Evolutionary conservation across 306 rosid species (phyloP).

Genomic region (Prosopis cineraria): DNA sequence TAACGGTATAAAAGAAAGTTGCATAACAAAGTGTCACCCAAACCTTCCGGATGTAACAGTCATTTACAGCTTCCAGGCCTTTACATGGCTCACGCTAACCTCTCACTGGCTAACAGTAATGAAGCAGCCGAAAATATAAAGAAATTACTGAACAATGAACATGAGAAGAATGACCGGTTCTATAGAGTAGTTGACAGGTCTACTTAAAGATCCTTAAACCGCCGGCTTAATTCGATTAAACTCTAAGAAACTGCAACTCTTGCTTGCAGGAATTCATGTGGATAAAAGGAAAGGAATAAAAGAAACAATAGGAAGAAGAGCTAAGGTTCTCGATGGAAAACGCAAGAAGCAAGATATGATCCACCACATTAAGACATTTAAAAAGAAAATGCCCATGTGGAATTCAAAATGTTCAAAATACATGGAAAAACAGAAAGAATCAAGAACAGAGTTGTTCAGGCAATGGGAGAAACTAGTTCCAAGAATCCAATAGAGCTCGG

Average conservation of each 20-base stretch:
- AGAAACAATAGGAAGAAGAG: not conserved
- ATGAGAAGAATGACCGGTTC: not conserved
- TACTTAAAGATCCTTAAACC: not conserved
- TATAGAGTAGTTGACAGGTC: not conserved
- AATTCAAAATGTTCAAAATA: not conserved
- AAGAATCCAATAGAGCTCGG: slow-evolving; percentile 12
- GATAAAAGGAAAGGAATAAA: not conserved
- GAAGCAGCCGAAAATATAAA: not conserved
- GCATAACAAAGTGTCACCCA: not conserved
- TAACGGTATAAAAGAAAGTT: not conserved
- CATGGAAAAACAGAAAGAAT: slow-evolving; percentile 2
- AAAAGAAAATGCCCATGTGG: not conserved
- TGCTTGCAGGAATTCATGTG: not conserved
- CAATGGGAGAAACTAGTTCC: not conserved
- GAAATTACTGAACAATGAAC: not conserved
- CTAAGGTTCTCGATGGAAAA: not conserved
- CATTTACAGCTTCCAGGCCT: not conserved
- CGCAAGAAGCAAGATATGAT: not conserved
- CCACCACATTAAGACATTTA: not conserved
- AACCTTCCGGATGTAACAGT: not conserved
- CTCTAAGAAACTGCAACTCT: not conserved
- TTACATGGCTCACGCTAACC: not conserved
- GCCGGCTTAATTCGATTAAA: not conserved
- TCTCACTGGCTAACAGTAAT: not conserved
- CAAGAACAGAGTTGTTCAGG: not conserved